phyloP scores from a whole-genome alignment of 805 yeast genomes.

The Cyberlindnera euphorbiiphila region DNA sequence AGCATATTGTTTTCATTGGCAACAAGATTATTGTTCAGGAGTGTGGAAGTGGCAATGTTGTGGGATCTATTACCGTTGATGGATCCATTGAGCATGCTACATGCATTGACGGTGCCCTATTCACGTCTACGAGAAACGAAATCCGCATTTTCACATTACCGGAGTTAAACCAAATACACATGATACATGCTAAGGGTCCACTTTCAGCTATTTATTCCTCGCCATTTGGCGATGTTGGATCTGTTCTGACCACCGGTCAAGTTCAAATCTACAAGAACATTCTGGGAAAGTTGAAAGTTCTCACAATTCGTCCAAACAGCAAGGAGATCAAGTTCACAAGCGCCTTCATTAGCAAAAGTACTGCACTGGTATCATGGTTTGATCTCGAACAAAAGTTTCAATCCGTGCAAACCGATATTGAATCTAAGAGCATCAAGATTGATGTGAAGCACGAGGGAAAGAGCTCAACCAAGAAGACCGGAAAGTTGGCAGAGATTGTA shows the following conservation, averaged over 20 bases:
- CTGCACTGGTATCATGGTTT: constrained; percentile 34
- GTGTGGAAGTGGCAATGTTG: constrained; percentile 4
- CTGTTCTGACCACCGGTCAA: constrained; percentile 31
- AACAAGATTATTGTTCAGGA: constrained; percentile 11
- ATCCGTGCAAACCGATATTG: constrained; percentile 23
- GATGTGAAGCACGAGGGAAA: constrained; percentile 23
- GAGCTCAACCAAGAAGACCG: constrained; percentile 1
- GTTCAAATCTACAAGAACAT: constrained; percentile 31
- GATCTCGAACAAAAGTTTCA: constrained; percentile 38
- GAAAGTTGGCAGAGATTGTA: constrained; percentile 25
- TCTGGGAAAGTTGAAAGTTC: constrained; percentile 8
- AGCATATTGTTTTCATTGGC: constrained; percentile 3
- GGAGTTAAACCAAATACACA: constrained; percentile 8
- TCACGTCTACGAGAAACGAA: constrained; percentile 10
- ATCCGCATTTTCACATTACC: constrained; percentile 10
- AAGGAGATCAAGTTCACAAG: constrained; percentile 28
- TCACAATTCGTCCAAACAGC: constrained; percentile 22
- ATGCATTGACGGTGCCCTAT: constrained; percentile 9
- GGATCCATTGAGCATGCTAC: constrained; percentile 6
- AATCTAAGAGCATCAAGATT: constrained; percentile 23
- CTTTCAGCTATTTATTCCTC: constrained; percentile 3
- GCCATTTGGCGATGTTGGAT: constrained; percentile 12
- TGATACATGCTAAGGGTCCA: constrained; percentile 13
- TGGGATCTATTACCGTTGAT: constrained; percentile 10
- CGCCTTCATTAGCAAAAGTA: constrained; percentile 17